Percentiles rank a stretch among this genome's conserved stretches.
phyloP scores from a whole-genome alignment of 2,329 filamentous ascomycete genomes.

The Tolypocladium paradoxum region DNA sequence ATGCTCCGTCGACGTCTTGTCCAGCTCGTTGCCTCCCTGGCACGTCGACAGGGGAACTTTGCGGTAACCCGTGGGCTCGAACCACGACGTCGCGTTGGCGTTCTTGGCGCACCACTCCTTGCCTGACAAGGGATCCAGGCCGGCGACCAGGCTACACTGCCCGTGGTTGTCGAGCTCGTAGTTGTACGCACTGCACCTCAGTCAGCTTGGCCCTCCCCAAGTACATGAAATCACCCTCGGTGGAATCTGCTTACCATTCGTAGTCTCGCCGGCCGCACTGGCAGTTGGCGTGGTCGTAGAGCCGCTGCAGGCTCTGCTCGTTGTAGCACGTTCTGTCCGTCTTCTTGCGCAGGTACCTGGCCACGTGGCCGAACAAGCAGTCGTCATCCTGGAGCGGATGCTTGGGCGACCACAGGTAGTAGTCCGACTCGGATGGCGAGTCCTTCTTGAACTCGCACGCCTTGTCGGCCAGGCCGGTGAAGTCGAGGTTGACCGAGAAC shows the following conservation, averaged over 20 bases:
- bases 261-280: constrained; percentile 76
- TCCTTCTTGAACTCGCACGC: constrained; percentile 60
- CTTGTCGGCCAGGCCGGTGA: constrained; percentile 65
- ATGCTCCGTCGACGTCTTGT: constrained; percentile 46
- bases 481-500: constrained; percentile 77
- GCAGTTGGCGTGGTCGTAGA: constrained; percentile 70
- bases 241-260: constrained; percentile 61
- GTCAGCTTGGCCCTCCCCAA: neutral
- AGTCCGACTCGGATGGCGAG: constrained; percentile 46
- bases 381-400: constrained; percentile 70
- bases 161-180: constrained; percentile 71
- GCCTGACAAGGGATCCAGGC: constrained; percentile 49
- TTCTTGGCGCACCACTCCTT: constrained; percentile 45
- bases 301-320: constrained; percentile 55
- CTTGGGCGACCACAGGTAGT: constrained; percentile 76
- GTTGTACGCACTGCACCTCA: constrained; percentile 68
- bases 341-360: constrained; percentile 86
- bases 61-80: constrained; percentile 77
- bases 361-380: constrained; percentile 86
- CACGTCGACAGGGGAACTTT: constrained; percentile 87
- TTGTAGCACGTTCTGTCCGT: constrained; percentile 73
- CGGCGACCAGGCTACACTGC: constrained; percentile 66
- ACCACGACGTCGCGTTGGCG: constrained; percentile 65
- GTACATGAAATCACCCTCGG: neutral
- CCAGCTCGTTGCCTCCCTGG: constrained; percentile 60